Evolutionary conservation across 352 stramenopile species (phyloP), one percentile per base, ranked within the genome.

Genomic region (Pythium grandisporangium): DNA sequence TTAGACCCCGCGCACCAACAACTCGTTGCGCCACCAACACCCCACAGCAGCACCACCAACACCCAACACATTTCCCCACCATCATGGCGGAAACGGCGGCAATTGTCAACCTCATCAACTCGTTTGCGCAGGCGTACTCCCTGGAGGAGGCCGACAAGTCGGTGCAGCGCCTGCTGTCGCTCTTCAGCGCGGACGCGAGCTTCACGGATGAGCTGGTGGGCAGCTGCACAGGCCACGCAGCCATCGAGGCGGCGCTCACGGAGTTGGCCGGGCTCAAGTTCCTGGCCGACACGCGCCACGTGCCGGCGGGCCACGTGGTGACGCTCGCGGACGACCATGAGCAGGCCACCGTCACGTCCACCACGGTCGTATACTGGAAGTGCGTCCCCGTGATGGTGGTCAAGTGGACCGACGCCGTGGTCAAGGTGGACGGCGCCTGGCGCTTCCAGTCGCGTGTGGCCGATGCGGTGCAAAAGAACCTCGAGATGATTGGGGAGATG

Each of bases 401-500:
- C 53, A 73, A 80, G 45, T 92, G 78, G 78, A 70, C 63, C 42
- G 78, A 92, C 45, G 59, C 63, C 11, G 69, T 92, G 25, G 66
- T 84, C 45, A 89, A 88, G 61, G 51, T 55, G 35, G 75, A 84
- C 51, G 73, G 73, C 30, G 58, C 67, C 49, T 92, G 78, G 78
- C 48, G 78, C 38, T 92, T 92, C 58, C 63, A 83, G 57, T 62
- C 68, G 41, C 70, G 78, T 32, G 51, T 57, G 53, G 77, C 73
- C 40, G 69, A 92, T 27, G 63, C 75, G 30, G 71, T 92, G 58
- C 78, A 92, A 61, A 92, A 92, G 63, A 89, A 92, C 59, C 63
- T 92, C 51, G 78, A 92, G 58, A 86, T 89, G 68, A 86, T 92
- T 47, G 78, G 70, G 21, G 78, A 92, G 58, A 92, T 92, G 78